phyloP scores from a whole-genome alignment of 805 yeast species.

The Martiniozyma abietophila region DNA sequence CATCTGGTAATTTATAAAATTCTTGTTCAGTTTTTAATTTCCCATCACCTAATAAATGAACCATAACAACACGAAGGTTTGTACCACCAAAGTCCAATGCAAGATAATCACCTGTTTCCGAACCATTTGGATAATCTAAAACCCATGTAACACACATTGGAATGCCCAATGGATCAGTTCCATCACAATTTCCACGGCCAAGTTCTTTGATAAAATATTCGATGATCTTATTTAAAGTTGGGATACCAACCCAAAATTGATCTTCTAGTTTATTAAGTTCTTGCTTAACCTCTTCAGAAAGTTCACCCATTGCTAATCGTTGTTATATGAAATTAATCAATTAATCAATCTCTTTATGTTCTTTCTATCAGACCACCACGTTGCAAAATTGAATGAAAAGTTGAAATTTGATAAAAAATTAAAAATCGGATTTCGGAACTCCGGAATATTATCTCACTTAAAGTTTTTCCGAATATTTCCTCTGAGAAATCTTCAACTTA shows the following conservation, averaged over 20 bases:
- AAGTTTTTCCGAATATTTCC: too few species aligned
- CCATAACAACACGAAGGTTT: slow-evolving; percentile 48
- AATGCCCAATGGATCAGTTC: slow-evolving; percentile 35
- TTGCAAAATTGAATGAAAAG: too few species aligned
- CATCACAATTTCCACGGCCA: slow-evolving; percentile 45
- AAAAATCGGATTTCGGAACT: too few species aligned
- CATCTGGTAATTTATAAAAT: slow-evolving; percentile 72
- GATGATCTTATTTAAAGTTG: slow-evolving; percentile 34
- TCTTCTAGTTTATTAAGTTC: slow-evolving; percentile 28
- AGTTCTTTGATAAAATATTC: slow-evolving; percentile 43
- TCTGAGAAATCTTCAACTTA: too few species aligned
- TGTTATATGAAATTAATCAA: too few species aligned
- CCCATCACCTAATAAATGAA: slow-evolving; percentile 55
- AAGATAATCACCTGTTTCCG: slow-evolving; percentile 48
- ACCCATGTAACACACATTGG: slow-evolving; percentile 60
- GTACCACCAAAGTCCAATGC: slow-evolving; percentile 60
- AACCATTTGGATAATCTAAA: slow-evolving; percentile 48
- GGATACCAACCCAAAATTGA: slow-evolving; percentile 34
- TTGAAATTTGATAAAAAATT: too few species aligned
- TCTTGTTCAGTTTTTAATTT: slow-evolving; percentile 83
- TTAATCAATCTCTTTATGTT: too few species aligned
- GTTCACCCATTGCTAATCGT: too few species aligned
- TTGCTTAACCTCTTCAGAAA: slow-evolving; percentile 17
- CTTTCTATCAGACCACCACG: too few species aligned
- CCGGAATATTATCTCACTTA: too few species aligned